phyloP scores from a whole-genome alignment of 768 basidiomycete species.

The Nidularia pulvinata region DNA sequence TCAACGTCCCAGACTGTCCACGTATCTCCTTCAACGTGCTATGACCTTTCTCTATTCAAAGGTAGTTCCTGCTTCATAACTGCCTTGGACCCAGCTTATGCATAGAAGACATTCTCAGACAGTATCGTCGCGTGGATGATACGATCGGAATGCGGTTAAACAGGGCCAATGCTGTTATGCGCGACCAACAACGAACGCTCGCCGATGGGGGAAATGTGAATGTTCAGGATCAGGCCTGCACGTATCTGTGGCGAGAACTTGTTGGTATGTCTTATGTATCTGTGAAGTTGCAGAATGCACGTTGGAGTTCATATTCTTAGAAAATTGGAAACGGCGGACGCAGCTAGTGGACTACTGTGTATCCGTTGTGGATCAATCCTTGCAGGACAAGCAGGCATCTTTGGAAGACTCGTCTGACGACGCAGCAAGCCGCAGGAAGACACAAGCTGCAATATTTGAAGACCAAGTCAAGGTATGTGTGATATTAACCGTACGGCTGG shows the following conservation, averaged over 20 bases:
- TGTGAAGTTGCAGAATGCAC: slow-evolving; percentile 10
- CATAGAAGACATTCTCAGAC: slow-evolving; percentile 68
- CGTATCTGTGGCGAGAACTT: slow-evolving; percentile 76
- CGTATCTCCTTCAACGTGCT: slow-evolving; percentile 73
- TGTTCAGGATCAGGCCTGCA: slow-evolving; percentile 75
- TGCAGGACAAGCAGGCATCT: slow-evolving; percentile 51
- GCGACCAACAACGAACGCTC: slow-evolving; percentile 62
- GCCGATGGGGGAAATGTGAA: slow-evolving; percentile 43
- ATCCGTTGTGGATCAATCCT: slow-evolving; percentile 62
- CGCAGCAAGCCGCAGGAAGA: slow-evolving; percentile 43
- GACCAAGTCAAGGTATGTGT: slow-evolving; percentile 70
- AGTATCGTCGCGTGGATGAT: slow-evolving; percentile 83
- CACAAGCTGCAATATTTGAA: slow-evolving; percentile 57
- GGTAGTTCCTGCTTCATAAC: slow-evolving; percentile 29
- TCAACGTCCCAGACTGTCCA: slow-evolving; percentile 63
- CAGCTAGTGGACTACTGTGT: slow-evolving; percentile 80
- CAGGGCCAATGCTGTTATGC: slow-evolving; percentile 72
- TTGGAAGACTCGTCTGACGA: slow-evolving; percentile 42
- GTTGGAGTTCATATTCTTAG: slow-evolving; percentile 15
- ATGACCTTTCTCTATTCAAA: slow-evolving; percentile 79
- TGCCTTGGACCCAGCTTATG: not conserved
- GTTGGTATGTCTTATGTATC: slow-evolving; percentile 50
- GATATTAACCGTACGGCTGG: not conserved
- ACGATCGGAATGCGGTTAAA: slow-evolving; percentile 80
- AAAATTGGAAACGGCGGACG: slow-evolving; percentile 72